Evolutionary conservation across 2,329 filamentous ascomycete genomes (phyloP), one percentile per base, ranked within the genome.

Genomic region (Helminthosporium solani): DNA sequence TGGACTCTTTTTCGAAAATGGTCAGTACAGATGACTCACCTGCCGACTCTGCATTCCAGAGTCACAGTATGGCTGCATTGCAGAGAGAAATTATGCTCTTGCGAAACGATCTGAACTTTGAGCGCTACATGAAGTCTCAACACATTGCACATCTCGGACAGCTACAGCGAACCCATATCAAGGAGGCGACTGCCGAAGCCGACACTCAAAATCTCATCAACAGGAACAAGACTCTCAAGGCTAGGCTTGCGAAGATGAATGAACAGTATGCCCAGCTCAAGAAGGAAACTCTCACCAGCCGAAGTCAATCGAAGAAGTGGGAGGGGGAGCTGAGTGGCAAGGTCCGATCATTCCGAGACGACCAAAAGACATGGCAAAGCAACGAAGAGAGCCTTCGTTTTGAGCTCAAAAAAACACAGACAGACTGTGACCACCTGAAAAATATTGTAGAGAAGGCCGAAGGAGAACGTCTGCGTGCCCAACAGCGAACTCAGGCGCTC

Each of bases 151-250:
- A 92, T 48, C 91, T 94, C 62, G 87, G 87, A 1, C 86, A 89
- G 60, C 72, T 94, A 33, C 85, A 88, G 56, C 79, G 87, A 12
- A 84, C 84, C 51, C 85, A 90, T 47, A 82, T 92, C 53, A 82
- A 82, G 53, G 86, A 91, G 65, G 87, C 87, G 7, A 86, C 87
- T 1, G 86, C 83, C 1, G 88, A 92, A 64, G 88, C 88, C 0
- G 88, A 94, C 63, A 90, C 86, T 2, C 87, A 92, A 55, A 90
- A 90, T 42, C 73, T 94, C 3, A 82, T 92, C 53, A 86, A 90
- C 57, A 84, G 80, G 15, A 92, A 91, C 62, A 83, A 87, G 15
- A 83, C 82, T 16, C 72, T 92, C 23, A 88, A 86, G 64, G 82
- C 82, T 44, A 85, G 87, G 42, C 78, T 90, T 7, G 83, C 87